These are phyloP conservation scores for Zizania palustris DNA, from an alignment of 202 grass and related monocot species.

Conservation along the genomic window DNA sequence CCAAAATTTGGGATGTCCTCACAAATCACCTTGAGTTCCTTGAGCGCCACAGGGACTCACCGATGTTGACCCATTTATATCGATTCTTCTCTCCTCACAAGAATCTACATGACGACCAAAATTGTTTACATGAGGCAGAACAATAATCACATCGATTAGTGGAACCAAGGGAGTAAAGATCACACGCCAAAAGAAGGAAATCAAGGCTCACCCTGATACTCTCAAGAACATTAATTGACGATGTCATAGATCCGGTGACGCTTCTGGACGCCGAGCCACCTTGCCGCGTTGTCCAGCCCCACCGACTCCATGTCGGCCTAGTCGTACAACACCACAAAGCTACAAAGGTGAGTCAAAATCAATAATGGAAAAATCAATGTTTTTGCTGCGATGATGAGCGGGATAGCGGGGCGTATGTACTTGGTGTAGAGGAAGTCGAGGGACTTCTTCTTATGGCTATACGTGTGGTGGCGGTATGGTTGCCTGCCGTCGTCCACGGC, in stretches of 20 bases:
- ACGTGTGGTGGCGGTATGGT: slow-evolving; percentile 53
- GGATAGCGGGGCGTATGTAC: too few relatives aligned
- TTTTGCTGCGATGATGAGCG: too few relatives aligned
- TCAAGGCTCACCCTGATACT: slow-evolving; percentile 93
- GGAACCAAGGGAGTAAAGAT: too few relatives aligned
- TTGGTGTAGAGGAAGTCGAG: slow-evolving; percentile 86
- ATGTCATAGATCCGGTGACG: slow-evolving; percentile 93
- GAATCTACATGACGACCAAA: slow-evolving; percentile 51
- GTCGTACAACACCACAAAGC: slow-evolving; percentile 86
- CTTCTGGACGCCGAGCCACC: slow-evolving; percentile 73
- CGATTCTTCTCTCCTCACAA: slow-evolving; percentile 79
- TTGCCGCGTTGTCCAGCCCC: slow-evolving; percentile 80
- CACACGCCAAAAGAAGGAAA: too few relatives aligned
- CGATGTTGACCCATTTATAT: slow-evolving; percentile 86
- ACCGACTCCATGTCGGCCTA: slow-evolving; percentile 66
- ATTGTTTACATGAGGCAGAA: not conserved
- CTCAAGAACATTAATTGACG: slow-evolving; percentile 87
- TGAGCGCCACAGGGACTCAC: slow-evolving; percentile 66
- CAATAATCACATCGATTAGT: not conserved
- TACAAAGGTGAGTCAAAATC: slow-evolving; percentile 23
- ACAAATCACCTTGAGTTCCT: slow-evolving; percentile 65
- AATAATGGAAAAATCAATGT: too few relatives aligned
- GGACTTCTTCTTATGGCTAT: slow-evolving; percentile 92
- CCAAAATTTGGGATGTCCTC: not conserved
- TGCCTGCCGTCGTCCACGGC: not conserved